Evolutionary conservation across 257 asterid species (phyloP), one percentile per base, ranked within the genome.

Genomic region (Solanum virginianum): DNA sequence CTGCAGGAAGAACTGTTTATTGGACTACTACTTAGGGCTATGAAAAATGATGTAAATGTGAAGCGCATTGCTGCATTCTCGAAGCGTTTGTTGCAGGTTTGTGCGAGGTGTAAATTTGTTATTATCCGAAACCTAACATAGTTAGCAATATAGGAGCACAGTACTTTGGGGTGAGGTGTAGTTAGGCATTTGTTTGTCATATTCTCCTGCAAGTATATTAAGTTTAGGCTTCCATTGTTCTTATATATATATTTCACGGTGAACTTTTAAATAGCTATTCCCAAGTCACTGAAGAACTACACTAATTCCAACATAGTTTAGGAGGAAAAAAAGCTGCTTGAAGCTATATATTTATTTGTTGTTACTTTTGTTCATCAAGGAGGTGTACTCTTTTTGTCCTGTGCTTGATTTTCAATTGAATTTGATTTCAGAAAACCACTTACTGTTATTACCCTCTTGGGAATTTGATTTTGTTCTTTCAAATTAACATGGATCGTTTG

Each of bases 51-150:
- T 89, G 88, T 96, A 85, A 93, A 96, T 86, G 85, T 96, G 70
- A 96, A 93, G 89, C 88, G 98, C 79, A 94, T 94, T 84, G 96
- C 98, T 84, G 98, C 98, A 80, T 96, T 96, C 86, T 85, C 98
- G 12, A 96, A 96, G 93, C 98, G 98, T 62, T 89, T 96, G 88
- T 87, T 96, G 83, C 99, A 96, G 98, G 99, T 96, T 84, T 66
- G 90, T 70, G 66, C 22, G 6, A 53, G 45, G 63, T 22, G 26
- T 68, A 32, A 69, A 69, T 83, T 49, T 65, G 65, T 51, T 53
- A 17, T 8, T 29, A 47, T 68, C 32, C 41, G 22, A 24, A 41
- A 15, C 56, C 39, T n/a, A 14, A 18, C 57, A 10, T 36, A 24
- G 22, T 36, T 22, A 43, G 71, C 75, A 56, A 60, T 81, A 60